These are phyloP conservation scores for Lipomyces starkeyi DNA, from an alignment of 805 yeast species.

Conservation along the genomic window DNA sequence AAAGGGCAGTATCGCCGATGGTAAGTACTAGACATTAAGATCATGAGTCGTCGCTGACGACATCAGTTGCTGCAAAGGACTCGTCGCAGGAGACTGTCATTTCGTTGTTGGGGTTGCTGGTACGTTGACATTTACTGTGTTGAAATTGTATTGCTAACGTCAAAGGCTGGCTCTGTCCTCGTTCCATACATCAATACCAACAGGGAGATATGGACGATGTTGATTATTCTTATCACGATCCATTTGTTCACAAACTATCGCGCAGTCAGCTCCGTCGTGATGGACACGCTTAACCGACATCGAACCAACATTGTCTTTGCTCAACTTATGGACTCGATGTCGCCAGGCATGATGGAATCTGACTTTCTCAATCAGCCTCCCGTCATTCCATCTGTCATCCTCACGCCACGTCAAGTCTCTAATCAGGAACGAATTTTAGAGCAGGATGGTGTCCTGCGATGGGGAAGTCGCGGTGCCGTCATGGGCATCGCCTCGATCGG, in stretches of 20 bases:
- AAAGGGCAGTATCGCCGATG: constrained; percentile 47
- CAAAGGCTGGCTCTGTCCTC: constrained; percentile 43
- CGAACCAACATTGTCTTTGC: constrained; percentile 45
- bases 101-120: constrained; percentile 47
- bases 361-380: constrained; percentile 23
- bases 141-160: constrained; percentile 7
- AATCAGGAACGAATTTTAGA: constrained; percentile 43
- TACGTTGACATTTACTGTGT: not conserved
- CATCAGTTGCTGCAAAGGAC: constrained; percentile 46
- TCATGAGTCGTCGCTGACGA: not conserved
- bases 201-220: constrained; percentile 41
- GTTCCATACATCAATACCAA: constrained; percentile 39
- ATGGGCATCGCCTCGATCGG: constrained; percentile 42
- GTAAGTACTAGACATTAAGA: constrained; percentile 1
- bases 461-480: constrained; percentile 40
- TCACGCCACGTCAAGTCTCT: constrained; percentile 41
- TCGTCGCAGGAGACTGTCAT: constrained; percentile 49
- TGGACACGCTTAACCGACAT: constrained; percentile 45
- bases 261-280: constrained; percentile 46
- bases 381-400: constrained; percentile 34
- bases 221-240: constrained; percentile 40
- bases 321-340: constrained; percentile 26
- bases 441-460: constrained; percentile 43
- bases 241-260: constrained; percentile 47
- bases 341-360: constrained; percentile 29